Evolutionary conservation across 768 basidiomycete species (phyloP), one percentile per base, ranked within the genome.

Genomic region (Pleurotus giganteus): DNA sequence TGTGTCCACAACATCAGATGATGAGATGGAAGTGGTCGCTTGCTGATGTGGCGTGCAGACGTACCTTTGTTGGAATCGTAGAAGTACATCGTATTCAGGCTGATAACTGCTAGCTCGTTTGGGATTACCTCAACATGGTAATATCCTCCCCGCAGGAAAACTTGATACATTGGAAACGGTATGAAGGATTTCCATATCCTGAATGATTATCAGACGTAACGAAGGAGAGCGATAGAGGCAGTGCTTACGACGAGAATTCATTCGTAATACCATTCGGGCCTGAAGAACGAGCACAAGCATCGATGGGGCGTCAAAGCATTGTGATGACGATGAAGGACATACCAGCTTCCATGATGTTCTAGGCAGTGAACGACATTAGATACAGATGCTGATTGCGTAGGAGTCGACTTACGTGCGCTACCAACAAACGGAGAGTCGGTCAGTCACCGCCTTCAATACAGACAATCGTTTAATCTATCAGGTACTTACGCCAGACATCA

Each of bases 81-180:
- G 73, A 91, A 94, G 71, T 91, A 95, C 72, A 95, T 81, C 0
- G 93, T 94, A 69, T 94, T 97, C 49, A 95, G 73, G 60, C 87
- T 88, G 64, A 97, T 85, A 46, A 86, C 89, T 9, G 89, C 91
- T 34, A 94, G 61, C 54, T 82, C 63, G 58, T 85, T 77, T 0
- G 89, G 87, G 27, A 95, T 82, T 37, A 95, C 87, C 62, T 94
- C 92, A 32, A 80, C 74, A 2, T 88, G 78, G 63, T 77, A 95
- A 70, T 95, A 95, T 17, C 86, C 91, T n/a, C 94, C 93, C 29
- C 89, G 79, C 58, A 88, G 86, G 68, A 96, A 94, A 19, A 90
- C 85, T 70, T 90, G 89, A 47, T 82, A 82, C 57, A 86, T 78
- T 31, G 85, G 81, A 64, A 88, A 83, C 1, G 94, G 93, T 53